Conservation (phyloP, 2,329 filamentous ascomycete species). For the Diaporthe sp. region DNA sequence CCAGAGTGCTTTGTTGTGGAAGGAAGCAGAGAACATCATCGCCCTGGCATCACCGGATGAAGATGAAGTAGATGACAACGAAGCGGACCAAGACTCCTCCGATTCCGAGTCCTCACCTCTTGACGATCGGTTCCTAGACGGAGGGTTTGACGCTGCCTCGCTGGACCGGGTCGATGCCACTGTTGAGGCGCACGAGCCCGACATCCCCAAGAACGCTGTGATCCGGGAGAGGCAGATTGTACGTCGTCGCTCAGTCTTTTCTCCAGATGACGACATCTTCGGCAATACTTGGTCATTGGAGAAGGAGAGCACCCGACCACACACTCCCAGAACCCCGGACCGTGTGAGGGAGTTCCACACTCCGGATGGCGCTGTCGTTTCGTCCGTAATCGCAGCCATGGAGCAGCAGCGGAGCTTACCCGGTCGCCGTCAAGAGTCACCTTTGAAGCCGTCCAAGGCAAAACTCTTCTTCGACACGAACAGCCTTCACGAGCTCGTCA, state of each 20-base stretch:
- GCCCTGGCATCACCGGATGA: slow-evolving; percentile 82
- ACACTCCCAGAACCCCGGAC: slow-evolving; percentile 58
- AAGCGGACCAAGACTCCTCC: slow-evolving; percentile 50
- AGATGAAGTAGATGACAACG: slow-evolving; percentile 60
- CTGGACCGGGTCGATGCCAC: slow-evolving; percentile 60
- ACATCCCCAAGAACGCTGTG: slow-evolving; percentile 65
- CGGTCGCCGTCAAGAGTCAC: slow-evolving; percentile 54
- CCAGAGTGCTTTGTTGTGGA: slow-evolving; percentile 74
- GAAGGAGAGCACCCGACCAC: slow-evolving; percentile 54
- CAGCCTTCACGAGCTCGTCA: slow-evolving; percentile 76
- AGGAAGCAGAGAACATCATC: slow-evolving; percentile 89
- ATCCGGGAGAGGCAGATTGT: slow-evolving; percentile 67
- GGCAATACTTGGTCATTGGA: slow-evolving; percentile 63
- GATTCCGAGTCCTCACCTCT: slow-evolving; percentile 58
- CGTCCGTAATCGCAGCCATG: slow-evolving; percentile 76
- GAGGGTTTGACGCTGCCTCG: slow-evolving; percentile 62
- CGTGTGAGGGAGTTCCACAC: slow-evolving; percentile 46
- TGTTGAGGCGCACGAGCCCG: slow-evolving; percentile 58
- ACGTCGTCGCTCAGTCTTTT: slow-evolving; percentile 73
- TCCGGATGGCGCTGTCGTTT: slow-evolving; percentile 63
- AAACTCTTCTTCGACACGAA: slow-evolving; percentile 78
- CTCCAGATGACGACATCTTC: slow-evolving; percentile 77
- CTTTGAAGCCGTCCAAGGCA: slow-evolving; percentile 57
- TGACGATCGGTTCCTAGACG: slow-evolving; percentile 61
- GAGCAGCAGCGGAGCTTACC: slow-evolving; percentile 65